A percentile compares a stretch with the other conserved stretches of the same genome.
phyloP scores from a whole-genome alignment of 306 rosid genomes.

The Senna tora region DNA sequence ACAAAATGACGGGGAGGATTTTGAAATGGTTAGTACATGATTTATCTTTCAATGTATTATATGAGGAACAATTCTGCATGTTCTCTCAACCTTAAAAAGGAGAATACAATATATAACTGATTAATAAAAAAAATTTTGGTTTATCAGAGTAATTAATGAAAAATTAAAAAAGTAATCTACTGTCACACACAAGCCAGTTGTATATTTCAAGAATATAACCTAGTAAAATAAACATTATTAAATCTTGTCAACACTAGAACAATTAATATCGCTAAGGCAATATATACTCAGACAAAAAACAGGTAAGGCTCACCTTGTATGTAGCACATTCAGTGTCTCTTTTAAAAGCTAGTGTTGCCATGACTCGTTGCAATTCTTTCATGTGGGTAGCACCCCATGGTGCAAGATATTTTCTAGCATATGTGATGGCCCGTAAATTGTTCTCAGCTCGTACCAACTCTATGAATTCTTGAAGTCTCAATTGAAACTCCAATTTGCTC shows the following conservation, averaged over 20 bases:
- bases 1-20: neutral
- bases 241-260: slow-evolving; percentile 6
- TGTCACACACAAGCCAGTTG: slow-evolving; percentile 24
- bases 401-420: slow-evolving; percentile 86
- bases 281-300: neutral
- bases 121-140: neutral
- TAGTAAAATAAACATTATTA: slow-evolving; percentile 4
- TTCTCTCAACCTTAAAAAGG: neutral
- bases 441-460: slow-evolving; percentile 94
- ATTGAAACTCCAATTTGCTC: slow-evolving; percentile 93
- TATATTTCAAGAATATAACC: slow-evolving; percentile 1
- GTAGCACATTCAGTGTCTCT: slow-evolving; percentile 76
- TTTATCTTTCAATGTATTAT: too few species aligned
- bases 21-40: neutral
- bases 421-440: slow-evolving; percentile 73
- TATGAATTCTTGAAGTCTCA: slow-evolving; percentile 96
- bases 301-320: slow-evolving; percentile 73
- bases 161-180: neutral
- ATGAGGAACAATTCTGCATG: neutral
- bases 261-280: neutral
- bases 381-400: slow-evolving; percentile 85
- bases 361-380: slow-evolving; percentile 90
- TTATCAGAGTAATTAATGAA: slow-evolving; percentile 2
- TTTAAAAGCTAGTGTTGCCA: slow-evolving; percentile 84
- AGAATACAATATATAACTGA: neutral